Evolutionary conservation across 768 basidiomycete genomes (phyloP).

Genomic region (Rossbeevera mucosa): DNA sequence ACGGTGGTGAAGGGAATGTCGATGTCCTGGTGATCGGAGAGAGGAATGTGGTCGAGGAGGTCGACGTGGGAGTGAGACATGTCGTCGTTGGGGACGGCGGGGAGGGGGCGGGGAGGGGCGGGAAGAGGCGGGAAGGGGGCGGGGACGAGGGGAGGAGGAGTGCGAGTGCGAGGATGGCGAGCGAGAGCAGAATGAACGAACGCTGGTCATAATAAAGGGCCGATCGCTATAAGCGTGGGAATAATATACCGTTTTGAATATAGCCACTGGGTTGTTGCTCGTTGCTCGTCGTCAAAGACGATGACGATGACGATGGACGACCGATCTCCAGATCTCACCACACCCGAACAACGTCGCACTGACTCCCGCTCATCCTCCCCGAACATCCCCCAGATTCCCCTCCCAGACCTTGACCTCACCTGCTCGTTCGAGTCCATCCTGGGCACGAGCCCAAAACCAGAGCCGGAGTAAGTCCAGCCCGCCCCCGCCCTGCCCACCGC

Average conservation of each 20-base stretch:
- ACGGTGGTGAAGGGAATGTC: slow-evolving; percentile 25
- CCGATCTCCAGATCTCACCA: slow-evolving; percentile 20
- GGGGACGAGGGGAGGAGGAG: slow-evolving; percentile 15
- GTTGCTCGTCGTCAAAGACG: slow-evolving; percentile 21
- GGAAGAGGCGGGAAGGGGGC: slow-evolving; percentile 6
- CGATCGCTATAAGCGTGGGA: slow-evolving; percentile 29
- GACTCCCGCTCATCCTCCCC: slow-evolving; percentile 31
- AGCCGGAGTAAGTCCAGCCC: slow-evolving; percentile 46
- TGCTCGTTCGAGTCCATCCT: slow-evolving; percentile 42
- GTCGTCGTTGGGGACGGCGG: slow-evolving; percentile 8
- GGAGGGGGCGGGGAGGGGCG: neutral
- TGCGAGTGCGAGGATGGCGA: too few relatives aligned
- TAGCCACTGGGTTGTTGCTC: too few relatives aligned
- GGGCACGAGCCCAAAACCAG: slow-evolving; percentile 16
- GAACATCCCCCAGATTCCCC: slow-evolving; percentile 50
- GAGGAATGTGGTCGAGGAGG: slow-evolving; percentile 12
- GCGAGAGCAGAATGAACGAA: slow-evolving; percentile 19
- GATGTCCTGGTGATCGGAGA: slow-evolving; percentile 33
- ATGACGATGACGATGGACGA: slow-evolving; percentile 25
- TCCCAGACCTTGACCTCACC: slow-evolving; percentile 42
- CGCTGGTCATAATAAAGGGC: slow-evolving; percentile 27
- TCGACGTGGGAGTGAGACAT: slow-evolving; percentile 20
- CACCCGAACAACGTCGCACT: slow-evolving; percentile 16
- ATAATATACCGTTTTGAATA: slow-evolving; percentile 12
- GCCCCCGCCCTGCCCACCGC: slow-evolving; percentile 16